Evolutionary conservation across 495 filamentous ascomycete genomes (phyloP).

Genomic region (Talaromyces borbonicus): DNA sequence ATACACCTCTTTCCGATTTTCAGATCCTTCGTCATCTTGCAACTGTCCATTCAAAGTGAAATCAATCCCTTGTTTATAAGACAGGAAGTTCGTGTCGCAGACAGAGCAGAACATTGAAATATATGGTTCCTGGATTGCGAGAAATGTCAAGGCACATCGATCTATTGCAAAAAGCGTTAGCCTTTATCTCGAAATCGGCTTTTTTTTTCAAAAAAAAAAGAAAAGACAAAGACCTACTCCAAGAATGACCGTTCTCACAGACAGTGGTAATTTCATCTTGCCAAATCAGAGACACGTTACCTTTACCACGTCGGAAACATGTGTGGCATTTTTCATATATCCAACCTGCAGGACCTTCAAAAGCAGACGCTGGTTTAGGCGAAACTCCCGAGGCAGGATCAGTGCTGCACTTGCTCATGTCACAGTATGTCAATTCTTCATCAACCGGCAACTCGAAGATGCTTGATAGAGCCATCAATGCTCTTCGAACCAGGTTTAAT

Average conservation of each 20-base stretch:
- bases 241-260: conserved; percentile 41
- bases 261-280: conserved; percentile 15
- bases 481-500: conserved; percentile 18
- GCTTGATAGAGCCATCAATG: conserved; percentile 19
- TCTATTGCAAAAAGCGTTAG: conserved; percentile 27
- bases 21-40: not conserved
- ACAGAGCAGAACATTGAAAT: conserved; percentile 44
- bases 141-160: conserved; percentile 45
- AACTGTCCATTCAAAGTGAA: not conserved
- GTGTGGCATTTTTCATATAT: conserved; percentile 39
- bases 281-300: conserved; percentile 2
- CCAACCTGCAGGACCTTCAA: conserved; percentile 15
- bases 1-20: conserved; percentile 2
- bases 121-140: conserved; percentile 45
- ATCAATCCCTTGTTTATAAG: not conserved
- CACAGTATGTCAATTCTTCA: conserved; percentile 27
- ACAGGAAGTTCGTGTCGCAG: conserved; percentile 21
- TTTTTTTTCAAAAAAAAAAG: not conserved
- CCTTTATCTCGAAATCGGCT: not conserved
- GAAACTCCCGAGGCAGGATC: not conserved
- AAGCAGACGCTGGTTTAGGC: conserved; percentile 18
- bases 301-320: conserved; percentile 19
- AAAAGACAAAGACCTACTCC: conserved; percentile 21
- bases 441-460: conserved; percentile 20
- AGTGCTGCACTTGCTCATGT: conserved; percentile 6